These are phyloP conservation scores for Fusarium oxysporum DNA, from an alignment of 2,329 filamentous ascomycete species.

Conservation along the genomic window DNA sequence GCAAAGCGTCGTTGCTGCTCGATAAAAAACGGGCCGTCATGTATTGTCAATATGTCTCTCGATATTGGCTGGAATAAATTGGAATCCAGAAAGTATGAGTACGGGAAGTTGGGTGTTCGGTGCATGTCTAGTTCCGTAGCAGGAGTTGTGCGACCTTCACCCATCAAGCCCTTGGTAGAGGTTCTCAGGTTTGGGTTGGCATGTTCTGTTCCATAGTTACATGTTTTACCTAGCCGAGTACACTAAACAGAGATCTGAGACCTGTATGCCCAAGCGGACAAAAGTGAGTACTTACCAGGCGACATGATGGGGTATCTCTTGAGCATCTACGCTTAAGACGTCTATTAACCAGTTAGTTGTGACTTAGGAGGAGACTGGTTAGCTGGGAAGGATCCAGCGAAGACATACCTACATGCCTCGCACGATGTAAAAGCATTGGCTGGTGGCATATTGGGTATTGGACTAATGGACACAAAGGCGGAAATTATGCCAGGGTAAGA, in stretches of 20 bases:
- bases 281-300: neutral
- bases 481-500: neutral
- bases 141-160: rapidly evolving
- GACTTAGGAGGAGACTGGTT: neutral
- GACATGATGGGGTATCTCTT: neutral
- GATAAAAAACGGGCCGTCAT: rapidly evolving
- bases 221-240: neutral
- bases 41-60: rapidly evolving
- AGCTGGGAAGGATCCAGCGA: too few relatives aligned
- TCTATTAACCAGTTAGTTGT: neutral
- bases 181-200: rapidly evolving
- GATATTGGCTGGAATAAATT: neutral
- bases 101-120: neutral
- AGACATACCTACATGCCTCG: neutral
- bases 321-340: neutral
- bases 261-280: rapidly evolving
- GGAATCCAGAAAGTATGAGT: neutral
- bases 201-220: neutral
- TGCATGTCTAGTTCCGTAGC: rapidly evolving
- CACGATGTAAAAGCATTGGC: neutral
- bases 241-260: neutral
- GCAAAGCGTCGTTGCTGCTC: neutral
- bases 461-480: neutral
- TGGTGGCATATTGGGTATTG: neutral
- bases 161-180: rapidly evolving